A percentile compares a stretch with the other conserved stretches of the same genome.
Evolutionary conservation across 1,284 basidiomycete genomes (phyloP).

Genomic region (Microbotryum intermedium): DNA sequence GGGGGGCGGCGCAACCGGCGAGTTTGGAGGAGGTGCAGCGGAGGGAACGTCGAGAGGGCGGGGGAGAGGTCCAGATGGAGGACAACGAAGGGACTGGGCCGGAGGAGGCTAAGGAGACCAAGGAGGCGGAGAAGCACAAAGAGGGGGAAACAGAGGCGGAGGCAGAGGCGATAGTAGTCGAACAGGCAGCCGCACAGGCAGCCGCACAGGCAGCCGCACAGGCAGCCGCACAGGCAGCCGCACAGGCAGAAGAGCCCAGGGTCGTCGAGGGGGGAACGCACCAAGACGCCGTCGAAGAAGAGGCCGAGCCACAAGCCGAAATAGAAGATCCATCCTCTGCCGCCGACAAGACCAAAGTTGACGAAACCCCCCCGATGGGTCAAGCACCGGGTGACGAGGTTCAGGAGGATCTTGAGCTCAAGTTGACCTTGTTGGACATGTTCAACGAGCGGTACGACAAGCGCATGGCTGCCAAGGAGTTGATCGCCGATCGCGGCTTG

Average conservation of each 20-base stretch:
- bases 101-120: neutral
- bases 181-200: conserved; percentile 38
- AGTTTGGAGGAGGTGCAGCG: conserved; percentile 38
- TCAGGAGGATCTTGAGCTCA: conserved; percentile 74
- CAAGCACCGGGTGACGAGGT: conserved; percentile 55
- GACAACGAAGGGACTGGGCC: neutral
- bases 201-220: no score
- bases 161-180: conserved; percentile 50
- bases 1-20: conserved; percentile 67
- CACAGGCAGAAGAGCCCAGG: no score
- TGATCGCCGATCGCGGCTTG: conserved; percentile 86
- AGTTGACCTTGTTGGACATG: conserved; percentile 81
- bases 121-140: neutral
- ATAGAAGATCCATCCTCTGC: neutral
- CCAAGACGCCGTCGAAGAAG: no score
- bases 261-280: no score
- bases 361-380: neutral
- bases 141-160: conserved; percentile 5
- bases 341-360: neutral
- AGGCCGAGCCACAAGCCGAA: conserved; percentile 40
- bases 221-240: no score
- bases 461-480: conserved; percentile 72
- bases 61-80: conserved; percentile 43
- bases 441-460: conserved; percentile 88
- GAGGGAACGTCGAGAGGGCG: conserved; percentile 48